Evolutionary conservation across 805 yeast species (phyloP), one percentile per base, ranked within the genome.

Genomic region (Kluyveromyces wickerhamii): DNA sequence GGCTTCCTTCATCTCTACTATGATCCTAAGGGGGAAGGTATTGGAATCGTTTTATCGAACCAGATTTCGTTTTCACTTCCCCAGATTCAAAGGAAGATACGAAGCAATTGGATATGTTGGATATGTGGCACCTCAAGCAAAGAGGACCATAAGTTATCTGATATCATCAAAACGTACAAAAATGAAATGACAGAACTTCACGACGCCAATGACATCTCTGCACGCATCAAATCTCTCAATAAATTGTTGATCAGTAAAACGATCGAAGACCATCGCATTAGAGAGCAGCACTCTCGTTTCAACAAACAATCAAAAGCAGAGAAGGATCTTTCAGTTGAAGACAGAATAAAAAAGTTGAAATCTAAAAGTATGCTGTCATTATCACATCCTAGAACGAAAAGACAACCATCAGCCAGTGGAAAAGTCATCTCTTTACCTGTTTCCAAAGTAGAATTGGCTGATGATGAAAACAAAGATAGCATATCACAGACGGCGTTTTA

Each of bases 31-130:
- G 33, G 33, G 2, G 26, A 30, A 21, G 33, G 33, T 4, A 15
- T 30, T 8, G 25, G 33, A 8, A n/a, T 30, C 10, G 14, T 30
- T 7, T 22, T 30, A 4, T 15, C 18, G 4, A 21, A 30, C 9
- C 26, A 30, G n/a, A 30, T 9, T 11, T 12, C 4, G 15, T 20
- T 30, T 11, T 21, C 4, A 7, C 19, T 30, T 3, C 17, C 33
- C 10, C 16, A 30, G 6, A 9, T 12, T 10, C 12, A 21, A n/a
- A 15, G n/a, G 13, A 24, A 24, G 5, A 22, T 30, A 16, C 21
- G 26, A 30, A 30, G 21, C 11, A 21, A 18, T 9, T 30, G 25
- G 12, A n/a, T 30, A 13, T 30, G 14, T 12, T 30, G 33, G 33
- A 21, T 21, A 5, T 7, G 25, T 15, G 11, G 13, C 11, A 7